phyloP scores from a whole-genome alignment of 2,329 filamentous ascomycete species.

The Colletotrichum costaricense region DNA sequence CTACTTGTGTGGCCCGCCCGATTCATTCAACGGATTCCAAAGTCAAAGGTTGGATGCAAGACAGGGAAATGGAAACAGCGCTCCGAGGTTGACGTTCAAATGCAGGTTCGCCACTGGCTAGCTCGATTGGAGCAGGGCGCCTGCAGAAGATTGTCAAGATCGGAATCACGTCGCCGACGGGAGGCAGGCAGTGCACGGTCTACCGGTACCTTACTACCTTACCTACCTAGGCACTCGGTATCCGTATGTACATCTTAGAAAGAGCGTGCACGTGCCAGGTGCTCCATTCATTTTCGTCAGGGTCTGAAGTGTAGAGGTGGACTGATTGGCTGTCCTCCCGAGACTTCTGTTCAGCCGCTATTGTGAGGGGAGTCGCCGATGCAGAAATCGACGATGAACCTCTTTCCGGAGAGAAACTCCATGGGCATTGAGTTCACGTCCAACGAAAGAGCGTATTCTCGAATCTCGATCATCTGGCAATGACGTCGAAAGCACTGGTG shows the following conservation, averaged over 20 bases:
- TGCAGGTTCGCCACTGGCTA: slow-evolving; percentile 10
- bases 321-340: background rate
- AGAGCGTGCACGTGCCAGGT: background rate
- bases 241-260: background rate
- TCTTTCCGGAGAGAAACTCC: background rate
- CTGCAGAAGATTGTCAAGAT: slow-evolving; percentile 6
- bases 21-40: background rate
- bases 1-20: background rate
- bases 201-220: background rate
- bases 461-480: background rate
- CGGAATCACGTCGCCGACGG: background rate
- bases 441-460: background rate
- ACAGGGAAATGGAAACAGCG: background rate
- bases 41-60: slow-evolving; percentile 11
- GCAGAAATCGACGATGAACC: background rate
- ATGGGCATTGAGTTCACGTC: background rate
- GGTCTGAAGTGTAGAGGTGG: background rate
- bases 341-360: background rate
- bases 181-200: slow-evolving; percentile 8
- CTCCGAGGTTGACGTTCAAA: background rate
- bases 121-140: slow-evolving; percentile 1
- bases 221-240: no score
- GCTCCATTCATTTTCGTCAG: background rate
- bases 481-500: background rate
- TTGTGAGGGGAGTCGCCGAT: background rate